These are phyloP conservation scores for Cryptosporidium baileyi DNA, from an alignment of 169 alveolate species.

Conservation along the genomic window DNA sequence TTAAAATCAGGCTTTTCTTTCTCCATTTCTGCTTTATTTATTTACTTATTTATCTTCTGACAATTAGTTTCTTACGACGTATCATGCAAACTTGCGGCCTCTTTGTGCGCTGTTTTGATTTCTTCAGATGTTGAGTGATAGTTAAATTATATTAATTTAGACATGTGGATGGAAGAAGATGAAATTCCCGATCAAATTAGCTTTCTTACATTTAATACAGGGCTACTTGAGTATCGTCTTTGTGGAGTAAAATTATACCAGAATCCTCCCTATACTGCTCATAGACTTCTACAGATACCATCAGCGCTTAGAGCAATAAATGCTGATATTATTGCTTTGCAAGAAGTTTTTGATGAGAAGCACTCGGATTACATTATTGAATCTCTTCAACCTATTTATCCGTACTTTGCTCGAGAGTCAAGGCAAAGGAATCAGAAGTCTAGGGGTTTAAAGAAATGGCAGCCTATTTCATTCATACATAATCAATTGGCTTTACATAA, in stretches of 20 bases:
- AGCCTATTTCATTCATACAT: constrained; percentile 65
- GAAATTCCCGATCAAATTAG: constrained; percentile 76
- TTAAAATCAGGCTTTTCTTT: no score
- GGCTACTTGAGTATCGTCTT: constrained; percentile 85
- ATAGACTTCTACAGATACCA: constrained; percentile 84
- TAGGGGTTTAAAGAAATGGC: constrained; percentile 33
- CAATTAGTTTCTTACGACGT: background rate
- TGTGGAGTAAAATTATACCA: constrained; percentile 85
- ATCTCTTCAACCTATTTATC: constrained; percentile 79
- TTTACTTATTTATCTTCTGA: background rate
- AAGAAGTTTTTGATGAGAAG: constrained; percentile 84
- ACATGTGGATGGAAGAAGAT: constrained; percentile 58
- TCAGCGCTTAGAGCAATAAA: constrained; percentile 81
- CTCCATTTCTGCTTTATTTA: background rate
- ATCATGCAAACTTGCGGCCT: constrained; percentile 59
- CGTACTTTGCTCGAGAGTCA: constrained; percentile 80
- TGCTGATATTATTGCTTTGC: constrained; percentile 88
- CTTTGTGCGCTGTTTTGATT: constrained; percentile 3
- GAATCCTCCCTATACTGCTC: constrained; percentile 87
- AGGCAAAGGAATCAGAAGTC: constrained; percentile 39
- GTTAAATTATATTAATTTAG: background rate
- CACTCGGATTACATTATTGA: constrained; percentile 83
- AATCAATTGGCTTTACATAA: constrained; percentile 82
- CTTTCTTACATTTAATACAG: constrained; percentile 86
- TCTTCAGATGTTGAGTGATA: background rate